A percentile compares a stretch with the other conserved stretches of the same genome.
phyloP scores from a whole-genome alignment of 371 early-diverging fungal genomes.

The Rhizopus stolonifer region DNA sequence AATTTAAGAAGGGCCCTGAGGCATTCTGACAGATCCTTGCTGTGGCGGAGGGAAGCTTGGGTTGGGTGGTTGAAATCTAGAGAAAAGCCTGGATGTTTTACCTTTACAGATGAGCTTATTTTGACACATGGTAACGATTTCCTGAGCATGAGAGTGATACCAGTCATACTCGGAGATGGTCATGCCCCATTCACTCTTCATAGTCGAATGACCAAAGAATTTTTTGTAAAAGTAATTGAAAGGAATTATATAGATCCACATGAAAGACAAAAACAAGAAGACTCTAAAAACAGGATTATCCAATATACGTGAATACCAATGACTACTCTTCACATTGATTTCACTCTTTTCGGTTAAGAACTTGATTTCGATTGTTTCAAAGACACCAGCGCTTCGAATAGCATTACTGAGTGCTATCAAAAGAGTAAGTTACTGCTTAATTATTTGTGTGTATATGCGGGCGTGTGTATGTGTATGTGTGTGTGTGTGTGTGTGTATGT shows the following conservation, averaged over 20 bases:
- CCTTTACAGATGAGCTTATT: not conserved
- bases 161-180: conserved; percentile 32
- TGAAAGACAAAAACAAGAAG: conserved; percentile 35
- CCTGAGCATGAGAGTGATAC: conserved; percentile 31
- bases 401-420: conserved; percentile 6
- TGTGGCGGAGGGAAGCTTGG: too few relatives aligned
- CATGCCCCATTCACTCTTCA: conserved; percentile 48
- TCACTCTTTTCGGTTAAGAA: conserved; percentile 35
- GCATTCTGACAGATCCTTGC: too few relatives aligned
- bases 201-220: conserved; percentile 33
- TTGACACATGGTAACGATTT: conserved; percentile 21
- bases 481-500: too few relatives aligned
- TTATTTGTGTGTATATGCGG: too few relatives aligned
- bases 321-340: conserved; percentile 33
- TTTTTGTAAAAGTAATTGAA: conserved; percentile 28
- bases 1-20: too few relatives aligned
- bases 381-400: conserved; percentile 37
- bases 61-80: too few relatives aligned
- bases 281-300: conserved; percentile 28
- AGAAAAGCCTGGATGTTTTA: not conserved
- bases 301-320: conserved; percentile 22
- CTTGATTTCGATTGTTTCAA: conserved; percentile 33
- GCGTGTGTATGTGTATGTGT: too few relatives aligned
- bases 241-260: conserved; percentile 43
- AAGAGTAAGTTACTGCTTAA: too few relatives aligned